Evolutionary conservation across 129 eudicot species (phyloP).

Genomic region (Kitagawia praeruptora): DNA sequence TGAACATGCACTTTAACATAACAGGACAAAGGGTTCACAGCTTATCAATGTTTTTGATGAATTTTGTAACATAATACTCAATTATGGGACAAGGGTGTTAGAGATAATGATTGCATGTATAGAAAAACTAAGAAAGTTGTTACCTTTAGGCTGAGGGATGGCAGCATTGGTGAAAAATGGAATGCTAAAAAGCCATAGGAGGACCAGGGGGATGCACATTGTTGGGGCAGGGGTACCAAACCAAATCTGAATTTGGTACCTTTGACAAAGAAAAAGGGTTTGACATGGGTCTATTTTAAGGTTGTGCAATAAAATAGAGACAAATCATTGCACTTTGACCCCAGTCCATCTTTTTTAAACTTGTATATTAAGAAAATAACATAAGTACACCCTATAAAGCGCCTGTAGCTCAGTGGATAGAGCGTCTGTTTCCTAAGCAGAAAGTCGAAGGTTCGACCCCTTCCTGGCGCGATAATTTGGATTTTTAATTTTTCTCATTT

Average conservation of each 20-base stretch:
- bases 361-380: too few relatives aligned
- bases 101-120: background rate
- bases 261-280: slow-evolving; percentile 14
- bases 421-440: slow-evolving; percentile 99
- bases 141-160: slow-evolving; percentile 33
- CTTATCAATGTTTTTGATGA: background rate
- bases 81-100: background rate
- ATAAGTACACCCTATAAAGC: slow-evolving; percentile 6
- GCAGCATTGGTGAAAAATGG: slow-evolving; percentile 27
- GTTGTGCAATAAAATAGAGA: slow-evolving; percentile 22
- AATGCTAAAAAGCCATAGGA: slow-evolving; percentile 49
- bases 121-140: background rate
- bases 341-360: background rate
- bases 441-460: slow-evolving; percentile 99
- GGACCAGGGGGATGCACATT: slow-evolving; percentile 54
- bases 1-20: background rate
- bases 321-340: background rate
- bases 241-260: slow-evolving; percentile 10
- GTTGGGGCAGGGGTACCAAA: slow-evolving; percentile 1
- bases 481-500: background rate
- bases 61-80: background rate
- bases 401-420: slow-evolving; percentile 99
- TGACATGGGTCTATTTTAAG: slow-evolving; percentile 12
- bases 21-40: background rate
- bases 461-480: slow-evolving; percentile 61